Base-by-base conservation (phyloP, 495 filamentous ascomycete genomes). In the Amphirosellinia nigrospora region DNA sequence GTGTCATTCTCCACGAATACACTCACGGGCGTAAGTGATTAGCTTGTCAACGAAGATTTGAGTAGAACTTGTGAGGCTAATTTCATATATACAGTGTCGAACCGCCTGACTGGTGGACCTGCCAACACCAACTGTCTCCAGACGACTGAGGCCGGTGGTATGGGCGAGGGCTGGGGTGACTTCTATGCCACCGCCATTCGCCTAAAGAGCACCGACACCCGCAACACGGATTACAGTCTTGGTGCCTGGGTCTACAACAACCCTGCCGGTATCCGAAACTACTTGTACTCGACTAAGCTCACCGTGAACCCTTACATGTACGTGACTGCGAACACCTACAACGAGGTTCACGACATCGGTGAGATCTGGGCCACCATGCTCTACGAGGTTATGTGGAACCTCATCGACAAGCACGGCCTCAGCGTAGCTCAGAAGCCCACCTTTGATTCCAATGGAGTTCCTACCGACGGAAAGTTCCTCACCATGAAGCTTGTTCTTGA, bases 141-240 rank as follows among this genome's bases (percentile, higher is more conserved):
- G 48, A 73, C 74, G 3, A 69, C 76, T 15, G 85, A 88, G 71
- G 75, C 81, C 2, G 82, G 84, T 32, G 84, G 86, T 59, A 85
- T 87, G 85, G 68, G 86, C 43, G 86, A 87, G 67, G 86, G 86
- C 50, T 87, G 86, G 86, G 78, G 82, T 32, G 86, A 88, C 72
- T 86, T 85, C 78, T 82, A 82, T 74, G 83, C 82, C 8, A 84
- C 82, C 0, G 83, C 84, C 23, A 83, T 86, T 72, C 81, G 84
- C 55, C 75, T 86, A 66, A 83, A 86, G 79, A 34, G 80, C 19
- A 38, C 21, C 28, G 85, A 86, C 67, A 86, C 81, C 0, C 83
- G 83, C 36, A 50, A 72, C 13, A 86, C 77, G 1, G 72, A 82
- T 72, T 87, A 85, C 73, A 69, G 75, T 45, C 75, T 85, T 68